These are phyloP conservation scores for Apiotrichum gamsii DNA, from an alignment of 1,284 basidiomycete species.

Conservation along the genomic window DNA sequence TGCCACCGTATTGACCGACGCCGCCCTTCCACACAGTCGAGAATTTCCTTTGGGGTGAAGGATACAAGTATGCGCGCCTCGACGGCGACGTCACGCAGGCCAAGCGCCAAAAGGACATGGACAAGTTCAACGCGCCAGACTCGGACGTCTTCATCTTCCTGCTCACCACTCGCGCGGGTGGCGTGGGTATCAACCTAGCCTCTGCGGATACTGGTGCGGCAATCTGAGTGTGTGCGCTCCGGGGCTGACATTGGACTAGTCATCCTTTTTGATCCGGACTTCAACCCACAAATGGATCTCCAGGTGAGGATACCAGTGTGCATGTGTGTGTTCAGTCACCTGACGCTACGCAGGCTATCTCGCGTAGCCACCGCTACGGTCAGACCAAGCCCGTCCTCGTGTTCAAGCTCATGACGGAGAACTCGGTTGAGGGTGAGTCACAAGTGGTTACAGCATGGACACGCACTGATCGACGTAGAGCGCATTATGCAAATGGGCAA, in stretches of 20 bases:
- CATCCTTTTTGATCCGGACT: slow-evolving; percentile 87
- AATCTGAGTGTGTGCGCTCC: not conserved
- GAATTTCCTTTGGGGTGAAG: slow-evolving; percentile 85
- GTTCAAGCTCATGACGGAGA: slow-evolving; percentile 85
- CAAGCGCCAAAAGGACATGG: slow-evolving; percentile 87
- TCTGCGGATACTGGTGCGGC: slow-evolving; percentile 48
- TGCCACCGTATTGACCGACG: slow-evolving; percentile 4
- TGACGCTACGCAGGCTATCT: slow-evolving; percentile 64
- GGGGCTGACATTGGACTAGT: slow-evolving; percentile 54
- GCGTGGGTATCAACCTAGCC: slow-evolving; percentile 84
- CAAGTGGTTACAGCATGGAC: not conserved
- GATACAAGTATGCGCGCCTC: slow-evolving; percentile 81
- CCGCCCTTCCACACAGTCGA: slow-evolving; percentile 61
- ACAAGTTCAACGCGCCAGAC: slow-evolving; percentile 78
- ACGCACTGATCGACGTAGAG: slow-evolving; percentile 51
- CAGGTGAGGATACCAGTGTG: slow-evolving; percentile 40
- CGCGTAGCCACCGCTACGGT: slow-evolving; percentile 63
- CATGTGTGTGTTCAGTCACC: too few species aligned
- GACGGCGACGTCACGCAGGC: slow-evolving; percentile 84
- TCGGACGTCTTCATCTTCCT: slow-evolving; percentile 88
- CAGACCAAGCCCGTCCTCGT: slow-evolving; percentile 59
- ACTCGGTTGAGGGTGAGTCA: slow-evolving; percentile 70
- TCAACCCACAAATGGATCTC: slow-evolving; percentile 72
- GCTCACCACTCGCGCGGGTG: slow-evolving; percentile 89
- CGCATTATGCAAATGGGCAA: slow-evolving; percentile 80